Percentiles rank a stretch among this genome's conserved stretches.
These are phyloP conservation scores for Rhizomucor pusillus DNA, from an alignment of 371 early-diverging fungal genomes.

Conservation along the genomic window DNA sequence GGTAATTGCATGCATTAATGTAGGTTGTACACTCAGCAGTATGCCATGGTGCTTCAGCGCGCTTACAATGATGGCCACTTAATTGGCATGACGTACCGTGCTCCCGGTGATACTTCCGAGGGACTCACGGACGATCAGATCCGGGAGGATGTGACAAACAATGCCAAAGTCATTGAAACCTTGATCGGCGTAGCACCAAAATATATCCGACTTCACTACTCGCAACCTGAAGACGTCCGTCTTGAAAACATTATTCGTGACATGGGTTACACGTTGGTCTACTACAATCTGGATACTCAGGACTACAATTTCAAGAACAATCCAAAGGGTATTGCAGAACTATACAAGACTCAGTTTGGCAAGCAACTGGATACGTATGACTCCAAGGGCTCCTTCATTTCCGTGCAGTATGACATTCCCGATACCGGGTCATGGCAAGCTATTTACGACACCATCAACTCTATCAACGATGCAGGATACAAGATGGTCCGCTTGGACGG, in stretches of 20 bases:
- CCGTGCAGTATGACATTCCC: conserved; percentile 58
- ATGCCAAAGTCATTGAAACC: conserved; percentile 42
- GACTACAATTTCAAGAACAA: conserved; percentile 48
- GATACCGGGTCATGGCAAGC: conserved; percentile 50
- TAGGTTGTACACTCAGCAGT: conserved; percentile 47
- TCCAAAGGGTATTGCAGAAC: conserved; percentile 39
- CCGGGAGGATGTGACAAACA: conserved; percentile 44
- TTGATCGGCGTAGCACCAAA: conserved; percentile 52
- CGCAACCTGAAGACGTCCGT: conserved; percentile 38
- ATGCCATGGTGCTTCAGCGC: conserved; percentile 51
- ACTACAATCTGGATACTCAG: conserved; percentile 55
- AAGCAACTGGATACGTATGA: conserved; percentile 55
- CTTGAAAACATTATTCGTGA: conserved; percentile 40
- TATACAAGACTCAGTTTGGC: conserved; percentile 38
- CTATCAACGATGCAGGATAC: conserved; percentile 48
- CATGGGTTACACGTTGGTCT: conserved; percentile 50
- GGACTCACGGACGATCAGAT: conserved; percentile 45
- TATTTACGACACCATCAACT: conserved; percentile 43
- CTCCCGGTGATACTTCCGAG: conserved; percentile 46
- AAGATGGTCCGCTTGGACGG: conserved; percentile 61
- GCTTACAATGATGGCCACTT: conserved; percentile 56
- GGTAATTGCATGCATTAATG: neutral
- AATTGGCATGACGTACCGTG: conserved; percentile 60
- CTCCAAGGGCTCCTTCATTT: conserved; percentile 52
- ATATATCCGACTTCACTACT: conserved; percentile 55